Base-by-base conservation (phyloP, 441 rosid species). In the Euphorbia celastroides region DNA sequence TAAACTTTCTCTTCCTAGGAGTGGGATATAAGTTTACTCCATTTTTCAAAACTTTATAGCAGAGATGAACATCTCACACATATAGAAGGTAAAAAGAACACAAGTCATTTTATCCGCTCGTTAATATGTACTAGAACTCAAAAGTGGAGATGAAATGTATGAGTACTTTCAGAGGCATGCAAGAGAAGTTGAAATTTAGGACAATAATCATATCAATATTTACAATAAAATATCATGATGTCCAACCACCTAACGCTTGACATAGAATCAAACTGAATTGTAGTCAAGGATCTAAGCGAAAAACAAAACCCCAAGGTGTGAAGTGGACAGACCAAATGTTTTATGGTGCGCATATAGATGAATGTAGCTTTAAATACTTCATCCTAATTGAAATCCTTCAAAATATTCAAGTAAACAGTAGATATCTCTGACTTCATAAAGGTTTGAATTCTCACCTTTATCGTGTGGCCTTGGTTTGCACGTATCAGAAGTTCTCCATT, bases 381-480 rank as follows among this genome's bases (percentile, higher is more conserved):
- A 59, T 25, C 34, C 19, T 46, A 14, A 31, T 51, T 17, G 48
- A 46, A 23, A 31, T 34, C 32, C 27, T 8, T 12, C 22, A 7
- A 25, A 25, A 26, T 3, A 32, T 25, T 48, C 65, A 14, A 48
- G 28, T 26, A 66, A 70, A 63, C 0, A 3, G 60, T 17, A 6
- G 58, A 55, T 11, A 30, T 0, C 31, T 57, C 13, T 17, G 34
- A 58, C 14, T 70, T 50, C 34, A 56, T 4, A 42, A 36, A 0
- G 64, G 26, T 22, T 66, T 11, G 32, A 52, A 26, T 41, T 44
- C 62, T 77, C 65, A 93, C 98, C 87, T 73, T 79, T 60, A 93
- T 62, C 0, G 98, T 82, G 71, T 93, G 98, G 60, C 98, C 98
- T 85, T 88, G 97, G 78, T 90, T 93, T 67, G 98, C 97, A 38